A percentile compares a stretch with the other conserved stretches of the same genome.
phyloP scores from a whole-genome alignment of 352 stramenopile species.

The Aphanomyces invadans region DNA sequence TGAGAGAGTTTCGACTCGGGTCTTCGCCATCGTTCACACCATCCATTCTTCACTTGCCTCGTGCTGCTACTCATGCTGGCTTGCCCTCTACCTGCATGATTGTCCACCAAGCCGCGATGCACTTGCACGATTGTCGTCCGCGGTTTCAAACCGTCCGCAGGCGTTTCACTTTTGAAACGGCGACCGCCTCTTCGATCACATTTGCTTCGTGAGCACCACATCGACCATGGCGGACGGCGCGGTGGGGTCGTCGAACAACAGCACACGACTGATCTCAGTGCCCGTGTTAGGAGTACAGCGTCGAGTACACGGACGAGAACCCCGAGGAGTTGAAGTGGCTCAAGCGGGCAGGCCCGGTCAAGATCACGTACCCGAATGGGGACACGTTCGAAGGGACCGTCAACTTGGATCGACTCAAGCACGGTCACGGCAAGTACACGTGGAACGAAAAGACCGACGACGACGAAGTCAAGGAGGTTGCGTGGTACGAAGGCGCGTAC shows the following conservation, averaged over 20 bases:
- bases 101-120: too few relatives aligned
- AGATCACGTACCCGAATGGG: slow-evolving; percentile 85
- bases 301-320: slow-evolving; percentile 83
- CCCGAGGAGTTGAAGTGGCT: slow-evolving; percentile 82
- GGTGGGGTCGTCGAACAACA: slow-evolving; percentile 1
- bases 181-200: too few relatives aligned
- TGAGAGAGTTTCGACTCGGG: too few relatives aligned
- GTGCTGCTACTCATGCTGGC: too few relatives aligned
- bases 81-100: too few relatives aligned
- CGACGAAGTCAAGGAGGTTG: slow-evolving; percentile 66
- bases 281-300: slow-evolving; percentile 49
- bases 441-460: slow-evolving; percentile 70
- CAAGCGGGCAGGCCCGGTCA: slow-evolving; percentile 69
- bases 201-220: too few relatives aligned
- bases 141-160: too few relatives aligned
- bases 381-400: slow-evolving; percentile 88
- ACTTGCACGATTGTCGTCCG: too few relatives aligned
- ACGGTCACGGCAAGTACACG: slow-evolving; percentile 81
- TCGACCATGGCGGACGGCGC: slow-evolving; percentile 17
- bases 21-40: too few relatives aligned
- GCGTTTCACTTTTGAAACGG: too few relatives aligned
- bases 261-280: slow-evolving; percentile 5
- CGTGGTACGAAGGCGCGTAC: slow-evolving; percentile 83
- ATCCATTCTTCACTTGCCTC: too few relatives aligned
- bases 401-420: slow-evolving; percentile 66